Percentiles rank a stretch among this genome's conserved stretches.
Evolutionary conservation across 2,329 filamentous ascomycete genomes (phyloP).

Genomic region (Aureobasidium sp.): DNA sequence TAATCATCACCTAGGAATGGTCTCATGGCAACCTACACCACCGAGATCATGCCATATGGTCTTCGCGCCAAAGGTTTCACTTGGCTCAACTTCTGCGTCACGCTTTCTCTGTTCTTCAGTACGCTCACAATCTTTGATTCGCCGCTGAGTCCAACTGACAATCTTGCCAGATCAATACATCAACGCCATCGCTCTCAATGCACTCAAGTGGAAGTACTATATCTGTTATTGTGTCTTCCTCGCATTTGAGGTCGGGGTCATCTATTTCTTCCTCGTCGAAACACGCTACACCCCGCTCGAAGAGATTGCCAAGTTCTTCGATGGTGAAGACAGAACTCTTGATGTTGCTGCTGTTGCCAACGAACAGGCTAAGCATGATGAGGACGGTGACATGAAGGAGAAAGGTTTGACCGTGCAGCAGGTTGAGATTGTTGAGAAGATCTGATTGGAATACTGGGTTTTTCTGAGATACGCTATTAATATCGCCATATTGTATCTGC

Average conservation of each 20-base stretch:
- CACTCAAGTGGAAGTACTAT: slow-evolving; percentile 26
- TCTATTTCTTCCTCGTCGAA: slow-evolving; percentile 34
- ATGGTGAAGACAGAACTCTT: slow-evolving; percentile 18
- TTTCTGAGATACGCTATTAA: background rate
- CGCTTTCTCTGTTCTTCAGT: slow-evolving; percentile 20
- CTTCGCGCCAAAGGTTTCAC: slow-evolving; percentile 3
- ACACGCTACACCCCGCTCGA: slow-evolving; percentile 39
- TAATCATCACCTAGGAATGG: background rate
- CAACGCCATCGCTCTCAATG: slow-evolving; percentile 31
- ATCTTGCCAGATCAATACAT: slow-evolving; percentile 20
- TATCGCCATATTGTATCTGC: no score
- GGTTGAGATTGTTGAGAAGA: background rate
- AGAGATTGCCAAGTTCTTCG: slow-evolving; percentile 40
- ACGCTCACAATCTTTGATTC: background rate
- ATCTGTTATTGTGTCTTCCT: slow-evolving; percentile 28
- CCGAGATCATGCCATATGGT: slow-evolving; percentile 1
- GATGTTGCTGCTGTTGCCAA: slow-evolving; percentile 8
- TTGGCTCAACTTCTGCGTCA: slow-evolving; percentile 7
- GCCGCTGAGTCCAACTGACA: background rate
- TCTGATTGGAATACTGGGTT: background rate
- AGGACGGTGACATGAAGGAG: background rate
- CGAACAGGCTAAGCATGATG: background rate
- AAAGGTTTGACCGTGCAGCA: background rate
- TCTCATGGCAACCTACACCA: slow-evolving; percentile 3
- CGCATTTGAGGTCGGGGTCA: slow-evolving; percentile 26